Percentiles rank a stretch among this genome's conserved stretches.
Conservation (phyloP, 2,329 filamentous ascomycete species). For the Colletotrichum zoysiae region DNA sequence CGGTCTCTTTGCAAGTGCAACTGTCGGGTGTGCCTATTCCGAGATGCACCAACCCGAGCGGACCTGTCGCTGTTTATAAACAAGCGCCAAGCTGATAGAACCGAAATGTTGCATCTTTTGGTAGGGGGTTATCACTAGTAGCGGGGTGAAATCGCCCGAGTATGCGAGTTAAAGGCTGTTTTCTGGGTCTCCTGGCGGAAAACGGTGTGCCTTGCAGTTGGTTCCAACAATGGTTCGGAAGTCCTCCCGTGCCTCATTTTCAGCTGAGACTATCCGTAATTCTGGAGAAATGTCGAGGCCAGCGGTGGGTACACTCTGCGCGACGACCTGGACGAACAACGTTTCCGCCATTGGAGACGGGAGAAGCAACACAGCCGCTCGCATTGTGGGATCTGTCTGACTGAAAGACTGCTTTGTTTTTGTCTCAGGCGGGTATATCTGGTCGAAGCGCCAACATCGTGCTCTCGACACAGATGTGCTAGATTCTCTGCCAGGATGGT, state of each 20-base stretch:
- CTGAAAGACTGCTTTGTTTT: neutral
- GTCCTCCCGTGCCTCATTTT: no score
- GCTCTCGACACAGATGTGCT: neutral
- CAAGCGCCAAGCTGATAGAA: neutral
- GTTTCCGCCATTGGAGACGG: neutral
- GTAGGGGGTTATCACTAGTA: no score
- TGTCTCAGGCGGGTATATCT: neutral
- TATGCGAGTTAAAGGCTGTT: neutral
- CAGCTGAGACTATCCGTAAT: no score
- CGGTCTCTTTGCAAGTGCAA: neutral
- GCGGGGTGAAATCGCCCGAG: neutral
- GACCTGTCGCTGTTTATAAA: neutral
- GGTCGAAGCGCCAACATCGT: neutral
- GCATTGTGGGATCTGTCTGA: neutral
- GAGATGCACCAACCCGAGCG: neutral
- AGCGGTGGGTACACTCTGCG: neutral
- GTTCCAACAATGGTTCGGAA: neutral
- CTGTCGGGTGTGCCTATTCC: no score
- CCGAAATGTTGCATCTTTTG: neutral
- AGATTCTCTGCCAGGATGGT: neutral
- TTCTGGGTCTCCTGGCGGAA: neutral
- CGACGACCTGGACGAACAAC: neutral
- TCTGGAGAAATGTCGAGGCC: neutral
- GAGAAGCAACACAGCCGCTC: neutral
- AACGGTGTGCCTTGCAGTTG: neutral